A percentile compares a stretch with the other conserved stretches of the same genome.
These are phyloP conservation scores for Cyberlindnera sargentensis DNA, from an alignment of 805 yeast species.

Conservation along the genomic window DNA sequence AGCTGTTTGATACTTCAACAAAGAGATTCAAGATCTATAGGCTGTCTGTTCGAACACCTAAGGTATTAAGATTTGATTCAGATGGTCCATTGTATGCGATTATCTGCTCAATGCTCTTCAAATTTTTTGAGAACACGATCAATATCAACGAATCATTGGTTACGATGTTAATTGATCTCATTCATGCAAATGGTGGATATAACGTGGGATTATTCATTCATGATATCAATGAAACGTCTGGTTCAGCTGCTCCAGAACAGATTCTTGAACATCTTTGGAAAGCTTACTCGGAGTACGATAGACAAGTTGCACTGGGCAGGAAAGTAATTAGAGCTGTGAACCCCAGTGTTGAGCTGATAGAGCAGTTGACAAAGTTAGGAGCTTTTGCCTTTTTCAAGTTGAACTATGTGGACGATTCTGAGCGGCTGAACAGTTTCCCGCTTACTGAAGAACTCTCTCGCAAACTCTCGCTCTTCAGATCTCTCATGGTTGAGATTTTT, in stretches of 20 bases:
- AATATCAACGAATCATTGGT: slow-evolving; percentile 2
- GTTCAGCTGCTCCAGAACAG: background rate
- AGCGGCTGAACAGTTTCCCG: background rate
- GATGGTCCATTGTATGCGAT: background rate
- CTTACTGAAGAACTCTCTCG: background rate
- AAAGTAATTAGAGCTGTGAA: background rate
- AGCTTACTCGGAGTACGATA: slow-evolving; percentile 1
- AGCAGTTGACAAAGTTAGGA: slow-evolving; percentile 1
- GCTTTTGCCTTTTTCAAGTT: background rate
- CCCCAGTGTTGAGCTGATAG: slow-evolving; percentile 1
- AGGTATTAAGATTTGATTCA: slow-evolving; percentile 1
- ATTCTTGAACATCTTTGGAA: slow-evolving; percentile 7
- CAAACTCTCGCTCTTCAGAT: slow-evolving; percentile 3
- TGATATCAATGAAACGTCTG: background rate
- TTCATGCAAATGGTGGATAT: slow-evolving; percentile 4
- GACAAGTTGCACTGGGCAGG: background rate
- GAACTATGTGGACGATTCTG: background rate
- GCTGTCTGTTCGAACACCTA: too few species aligned
- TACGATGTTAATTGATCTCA: slow-evolving; percentile 2
- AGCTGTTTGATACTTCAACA: too few species aligned
- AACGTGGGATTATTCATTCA: background rate
- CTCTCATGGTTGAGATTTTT: slow-evolving; percentile 3
- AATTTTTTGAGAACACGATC: slow-evolving; percentile 4
- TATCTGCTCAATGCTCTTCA: slow-evolving; percentile 3
- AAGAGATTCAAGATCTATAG: too few species aligned